Percentiles rank a stretch among this genome's conserved stretches.
Evolutionary conservation across 2,329 filamentous ascomycete species (phyloP).

Genomic region (Pestalotiopsis sp.): DNA sequence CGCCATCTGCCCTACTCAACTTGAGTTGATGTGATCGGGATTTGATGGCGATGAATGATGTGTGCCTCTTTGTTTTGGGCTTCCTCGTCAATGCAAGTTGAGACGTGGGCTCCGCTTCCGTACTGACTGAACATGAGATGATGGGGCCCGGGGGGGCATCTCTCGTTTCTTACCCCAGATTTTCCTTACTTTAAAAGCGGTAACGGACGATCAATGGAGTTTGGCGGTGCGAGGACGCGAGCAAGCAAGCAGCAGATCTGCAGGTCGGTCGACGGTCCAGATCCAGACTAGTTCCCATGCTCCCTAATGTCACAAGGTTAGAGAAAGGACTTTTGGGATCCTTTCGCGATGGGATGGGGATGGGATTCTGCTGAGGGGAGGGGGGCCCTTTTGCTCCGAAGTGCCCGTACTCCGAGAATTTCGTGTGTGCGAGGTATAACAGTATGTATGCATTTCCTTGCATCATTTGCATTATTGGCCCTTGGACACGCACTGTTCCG

Average conservation of each 20-base stretch:
- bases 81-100: background rate
- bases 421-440: background rate
- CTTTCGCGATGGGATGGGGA: background rate
- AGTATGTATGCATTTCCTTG: background rate
- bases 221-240: background rate
- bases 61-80: background rate
- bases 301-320: conserved; percentile 6
- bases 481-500: background rate
- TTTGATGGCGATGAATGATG: background rate
- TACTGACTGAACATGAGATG: background rate
- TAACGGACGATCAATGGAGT: background rate
- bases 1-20: background rate
- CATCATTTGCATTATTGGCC: background rate
- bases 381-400: background rate
- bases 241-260: background rate
- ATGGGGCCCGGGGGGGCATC: background rate
- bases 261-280: conserved; percentile 4
- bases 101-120: background rate
- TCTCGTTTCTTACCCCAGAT: conserved; percentile 9
- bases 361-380: background rate
- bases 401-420: background rate
- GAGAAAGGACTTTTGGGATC: conserved; percentile 3
- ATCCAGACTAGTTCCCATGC: conserved; percentile 3
- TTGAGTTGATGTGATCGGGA: background rate
- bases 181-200: background rate